Percentiles rank a stretch among this genome's conserved stretches.
Conservation (phyloP, 148 eudicot species). For the Cornus controversa region DNA sequence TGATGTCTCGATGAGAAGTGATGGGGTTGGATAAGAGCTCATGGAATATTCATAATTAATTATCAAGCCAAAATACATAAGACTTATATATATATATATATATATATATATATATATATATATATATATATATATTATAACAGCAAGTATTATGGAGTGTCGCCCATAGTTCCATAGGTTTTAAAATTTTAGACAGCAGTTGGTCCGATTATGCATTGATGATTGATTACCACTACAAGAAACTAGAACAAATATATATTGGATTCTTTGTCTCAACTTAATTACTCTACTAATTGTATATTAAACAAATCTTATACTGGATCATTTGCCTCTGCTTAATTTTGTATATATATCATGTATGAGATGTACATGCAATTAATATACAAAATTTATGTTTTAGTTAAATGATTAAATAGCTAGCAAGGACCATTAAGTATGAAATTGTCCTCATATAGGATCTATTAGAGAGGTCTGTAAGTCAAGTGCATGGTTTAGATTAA, state of each 20-base stretch:
- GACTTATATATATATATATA: too few species aligned
- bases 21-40: background rate
- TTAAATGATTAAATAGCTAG: too few species aligned
- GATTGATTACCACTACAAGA: background rate
- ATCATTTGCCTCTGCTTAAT: background rate
- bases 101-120: too few species aligned
- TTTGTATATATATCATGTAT: too few species aligned
- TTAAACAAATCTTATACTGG: background rate
- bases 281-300: background rate
- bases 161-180: background rate
- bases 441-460: too few species aligned
- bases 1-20: background rate
- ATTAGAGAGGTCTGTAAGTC: too few species aligned
- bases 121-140: too few species aligned
- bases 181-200: background rate
- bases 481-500: background rate
- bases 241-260: background rate
- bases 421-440: too few species aligned
- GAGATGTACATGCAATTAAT: background rate
- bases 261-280: background rate
- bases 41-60: too few species aligned
- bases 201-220: background rate
- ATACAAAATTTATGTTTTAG: too few species aligned
- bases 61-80: too few species aligned
- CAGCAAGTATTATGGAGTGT: background rate